These are phyloP conservation scores for Castanea crenata DNA, from an alignment of 306 rosid genomes.

Conservation along the genomic window DNA sequence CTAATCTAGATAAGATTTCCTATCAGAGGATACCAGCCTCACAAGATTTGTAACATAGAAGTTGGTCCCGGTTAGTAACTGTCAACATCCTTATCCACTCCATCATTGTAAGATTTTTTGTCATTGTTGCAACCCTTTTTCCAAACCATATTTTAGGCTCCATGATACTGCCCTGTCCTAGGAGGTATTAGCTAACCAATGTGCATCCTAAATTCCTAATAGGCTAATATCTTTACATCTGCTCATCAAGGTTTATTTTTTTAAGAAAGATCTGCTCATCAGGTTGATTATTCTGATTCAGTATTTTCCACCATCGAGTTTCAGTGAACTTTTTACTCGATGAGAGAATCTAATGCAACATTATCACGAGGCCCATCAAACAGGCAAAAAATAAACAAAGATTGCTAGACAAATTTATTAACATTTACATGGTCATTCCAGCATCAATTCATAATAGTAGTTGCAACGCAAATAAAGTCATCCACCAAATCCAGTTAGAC, in stretches of 20 bases:
- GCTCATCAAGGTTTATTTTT: background rate
- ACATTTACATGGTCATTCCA: conserved; percentile 65
- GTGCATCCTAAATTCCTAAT: too few relatives aligned
- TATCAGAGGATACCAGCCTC: conserved; percentile 16
- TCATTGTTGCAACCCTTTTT: too few relatives aligned
- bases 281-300: background rate
- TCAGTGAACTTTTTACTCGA: too few relatives aligned
- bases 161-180: too few relatives aligned
- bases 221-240: background rate
- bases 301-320: background rate
- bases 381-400: conserved; percentile 5
- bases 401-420: conserved; percentile 45
- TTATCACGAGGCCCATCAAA: background rate
- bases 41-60: background rate
- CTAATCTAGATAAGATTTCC: conserved; percentile 38
- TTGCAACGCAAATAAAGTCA: conserved; percentile 40
- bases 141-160: too few relatives aligned
- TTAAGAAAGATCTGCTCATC: background rate
- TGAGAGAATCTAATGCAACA: background rate
- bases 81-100: too few relatives aligned
- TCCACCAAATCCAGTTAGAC: conserved; percentile 45
- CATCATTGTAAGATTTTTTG: too few relatives aligned
- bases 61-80: too few relatives aligned
- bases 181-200: too few relatives aligned
- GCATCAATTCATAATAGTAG: conserved; percentile 49